Evolutionary conservation across 345 rosid genomes (phyloP), one percentile per base, ranked within the genome.

Genomic region (Populus deltoides): DNA sequence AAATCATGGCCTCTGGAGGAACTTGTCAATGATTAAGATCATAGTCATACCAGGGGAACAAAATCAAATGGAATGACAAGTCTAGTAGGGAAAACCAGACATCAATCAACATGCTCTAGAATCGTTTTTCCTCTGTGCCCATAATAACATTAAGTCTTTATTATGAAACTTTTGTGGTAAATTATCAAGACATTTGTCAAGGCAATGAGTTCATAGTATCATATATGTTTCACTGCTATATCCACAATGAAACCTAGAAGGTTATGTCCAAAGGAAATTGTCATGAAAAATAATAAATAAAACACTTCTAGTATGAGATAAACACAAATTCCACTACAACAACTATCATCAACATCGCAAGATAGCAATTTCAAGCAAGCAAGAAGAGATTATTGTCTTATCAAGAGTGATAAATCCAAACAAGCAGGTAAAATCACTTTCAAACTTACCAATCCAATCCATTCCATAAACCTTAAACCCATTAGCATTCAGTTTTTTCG

Each of bases 371-470:
- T 29, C 68, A 47, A 61, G 31, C 39, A 68, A 61, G 61, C 39
- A 57, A n/a, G 38, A 5, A 69, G 8, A 67, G 51, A 24, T 24
- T 66, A 70, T 18, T 70, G 31, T 51, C 15, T 20, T 43, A 18
- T 55, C 65, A 55, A 10, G 66, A 72, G 39, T 24, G 53, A 24
- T 38, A 75, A 63, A 62, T 27, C 16, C 15, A 51, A 24, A 22
- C 18, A 29, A 73, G 2, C 27, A 61, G 49, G 75, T 55, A 24
- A 61, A 36, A 53, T 38, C 22, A 51, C 78, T 68, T 11, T 63
- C 35, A 77, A 71, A 18, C 78, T 78, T 82, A 82, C 84, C 84
- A 38, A 82, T 82, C 84, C 84, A 82, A 66, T 82, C 84, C 84
- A 82, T 82, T 70, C 79, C 84, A 53, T 75, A 82, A 71, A 74